Conservation (phyloP, 306 rosid species). For the Cajanus cajan region DNA sequence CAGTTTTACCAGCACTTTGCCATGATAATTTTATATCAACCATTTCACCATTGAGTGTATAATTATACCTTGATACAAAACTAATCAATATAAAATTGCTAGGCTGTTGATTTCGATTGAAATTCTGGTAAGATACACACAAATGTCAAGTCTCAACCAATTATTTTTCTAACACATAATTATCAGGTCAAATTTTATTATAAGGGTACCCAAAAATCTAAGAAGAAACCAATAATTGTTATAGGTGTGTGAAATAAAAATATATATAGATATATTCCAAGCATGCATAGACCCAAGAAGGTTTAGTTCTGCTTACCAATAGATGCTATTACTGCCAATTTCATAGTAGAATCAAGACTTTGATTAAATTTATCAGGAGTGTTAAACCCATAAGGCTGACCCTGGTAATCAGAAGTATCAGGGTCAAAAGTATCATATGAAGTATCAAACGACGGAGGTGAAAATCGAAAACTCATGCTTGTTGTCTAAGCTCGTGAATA, state of each 20-base stretch:
- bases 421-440: neutral
- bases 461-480: slow-evolving; percentile 20
- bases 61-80: neutral
- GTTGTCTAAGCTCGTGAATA: neutral
- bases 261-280: neutral
- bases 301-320: slow-evolving; percentile 19
- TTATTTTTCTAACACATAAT: neutral
- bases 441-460: slow-evolving; percentile 10
- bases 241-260: neutral
- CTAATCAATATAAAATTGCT: neutral
- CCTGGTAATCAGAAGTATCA: too few relatives aligned
- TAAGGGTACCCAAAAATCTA: neutral
- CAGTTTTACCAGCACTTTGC: neutral
- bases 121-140: neutral
- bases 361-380: slow-evolving; percentile 16
- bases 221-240: neutral
- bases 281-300: slow-evolving; percentile 1
- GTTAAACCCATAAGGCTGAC: neutral
- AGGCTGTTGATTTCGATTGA: neutral
- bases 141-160: neutral
- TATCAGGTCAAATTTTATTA: neutral
- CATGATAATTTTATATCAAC: neutral
- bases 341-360: slow-evolving; percentile 22
- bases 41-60: neutral
- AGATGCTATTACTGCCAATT: slow-evolving; percentile 32